Conservation (phyloP, 768 basidiomycete genomes). For the Mycena alexandri region DNA sequence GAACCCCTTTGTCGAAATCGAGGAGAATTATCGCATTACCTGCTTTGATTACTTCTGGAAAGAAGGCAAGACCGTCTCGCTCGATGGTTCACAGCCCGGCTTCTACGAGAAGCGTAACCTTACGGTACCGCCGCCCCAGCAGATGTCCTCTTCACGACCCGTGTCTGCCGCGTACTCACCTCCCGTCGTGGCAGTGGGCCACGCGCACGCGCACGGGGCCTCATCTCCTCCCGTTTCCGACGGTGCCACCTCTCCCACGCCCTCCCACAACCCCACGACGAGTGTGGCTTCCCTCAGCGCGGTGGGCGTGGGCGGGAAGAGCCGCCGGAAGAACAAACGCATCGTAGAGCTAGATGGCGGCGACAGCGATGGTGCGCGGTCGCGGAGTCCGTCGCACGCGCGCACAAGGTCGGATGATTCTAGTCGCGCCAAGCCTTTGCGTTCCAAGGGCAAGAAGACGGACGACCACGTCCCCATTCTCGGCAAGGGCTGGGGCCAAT, state of each 20-base stretch:
- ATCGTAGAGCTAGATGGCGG: conserved; percentile 83
- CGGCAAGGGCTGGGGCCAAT: conserved; percentile 33
- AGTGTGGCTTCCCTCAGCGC: conserved; percentile 52
- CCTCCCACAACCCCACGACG: conserved; percentile 59
- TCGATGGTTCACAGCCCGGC: conserved; percentile 81
- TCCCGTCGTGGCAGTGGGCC: conserved; percentile 70
- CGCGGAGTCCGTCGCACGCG: conserved; percentile 45
- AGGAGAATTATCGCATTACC: conserved; percentile 79
- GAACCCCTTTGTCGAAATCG: conserved; percentile 83
- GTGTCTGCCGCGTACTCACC: conserved; percentile 68
- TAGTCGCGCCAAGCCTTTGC: conserved; percentile 35
- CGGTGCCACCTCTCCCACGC: conserved; percentile 45
- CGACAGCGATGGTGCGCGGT: conserved; percentile 50
- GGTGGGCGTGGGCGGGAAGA: conserved; percentile 53
- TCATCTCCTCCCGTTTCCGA: conserved; percentile 34
- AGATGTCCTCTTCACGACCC: conserved; percentile 64
- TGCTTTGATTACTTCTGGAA: conserved; percentile 89
- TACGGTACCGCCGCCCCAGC: conserved; percentile 60
- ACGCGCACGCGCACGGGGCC: conserved; percentile 42
- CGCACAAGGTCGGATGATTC: conserved; percentile 49
- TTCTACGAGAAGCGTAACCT: conserved; percentile 79
- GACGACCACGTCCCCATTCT: conserved; percentile 14
- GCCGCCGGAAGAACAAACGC: conserved; percentile 76
- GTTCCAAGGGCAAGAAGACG: conserved; percentile 40
- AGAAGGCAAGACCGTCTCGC: conserved; percentile 81